A percentile compares a stretch with the other conserved stretches of the same genome.
Evolutionary conservation across 331 rosid species (phyloP).

Genomic region (Pyrus hybrid): DNA sequence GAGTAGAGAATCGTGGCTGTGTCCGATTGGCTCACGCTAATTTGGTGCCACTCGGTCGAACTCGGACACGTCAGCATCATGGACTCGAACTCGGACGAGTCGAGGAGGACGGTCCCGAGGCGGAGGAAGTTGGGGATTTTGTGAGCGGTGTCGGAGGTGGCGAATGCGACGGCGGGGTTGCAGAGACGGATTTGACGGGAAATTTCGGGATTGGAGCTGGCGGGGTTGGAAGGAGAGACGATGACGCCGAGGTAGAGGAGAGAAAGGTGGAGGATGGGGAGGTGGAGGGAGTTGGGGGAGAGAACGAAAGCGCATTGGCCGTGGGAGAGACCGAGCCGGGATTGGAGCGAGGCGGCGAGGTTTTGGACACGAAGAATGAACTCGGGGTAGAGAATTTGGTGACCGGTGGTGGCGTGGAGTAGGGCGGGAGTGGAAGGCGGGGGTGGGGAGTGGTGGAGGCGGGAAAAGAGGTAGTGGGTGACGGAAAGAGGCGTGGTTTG

Average conservation of each 20-base stretch:
- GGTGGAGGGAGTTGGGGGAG: conserved; percentile 15
- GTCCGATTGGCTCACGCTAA: conserved; percentile 7
- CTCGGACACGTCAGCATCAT: conserved; percentile 10
- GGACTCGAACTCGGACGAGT: conserved; percentile 21
- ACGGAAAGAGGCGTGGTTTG: conserved; percentile 15
- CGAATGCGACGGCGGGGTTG: conserved; percentile 23
- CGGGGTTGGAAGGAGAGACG: conserved; percentile 26
- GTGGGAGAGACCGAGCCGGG: not conserved
- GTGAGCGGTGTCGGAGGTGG: conserved; percentile 10
- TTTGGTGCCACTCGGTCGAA: not conserved
- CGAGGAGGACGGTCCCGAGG: conserved; percentile 7
- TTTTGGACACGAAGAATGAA: conserved; percentile 12
- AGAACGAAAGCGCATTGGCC: conserved; percentile 13
- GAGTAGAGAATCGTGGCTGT: conserved; percentile 22
- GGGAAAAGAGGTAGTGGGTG: conserved; percentile 15
- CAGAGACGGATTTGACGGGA: conserved; percentile 21
- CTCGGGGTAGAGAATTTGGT: conserved; percentile 11
- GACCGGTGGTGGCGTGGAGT: conserved; percentile 9
- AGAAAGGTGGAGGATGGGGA: conserved; percentile 24
- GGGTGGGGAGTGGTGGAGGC: conserved; percentile 8
- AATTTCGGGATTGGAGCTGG: conserved; percentile 5
- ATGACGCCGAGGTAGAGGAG: conserved; percentile 20
- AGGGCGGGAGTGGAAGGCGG: conserved; percentile 4
- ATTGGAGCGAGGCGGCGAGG: conserved; percentile 6
- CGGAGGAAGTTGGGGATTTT: conserved; percentile 4